Base-by-base conservation (phyloP, 2,329 filamentous ascomycete species). In the Corynespora cassiicola region DNA sequence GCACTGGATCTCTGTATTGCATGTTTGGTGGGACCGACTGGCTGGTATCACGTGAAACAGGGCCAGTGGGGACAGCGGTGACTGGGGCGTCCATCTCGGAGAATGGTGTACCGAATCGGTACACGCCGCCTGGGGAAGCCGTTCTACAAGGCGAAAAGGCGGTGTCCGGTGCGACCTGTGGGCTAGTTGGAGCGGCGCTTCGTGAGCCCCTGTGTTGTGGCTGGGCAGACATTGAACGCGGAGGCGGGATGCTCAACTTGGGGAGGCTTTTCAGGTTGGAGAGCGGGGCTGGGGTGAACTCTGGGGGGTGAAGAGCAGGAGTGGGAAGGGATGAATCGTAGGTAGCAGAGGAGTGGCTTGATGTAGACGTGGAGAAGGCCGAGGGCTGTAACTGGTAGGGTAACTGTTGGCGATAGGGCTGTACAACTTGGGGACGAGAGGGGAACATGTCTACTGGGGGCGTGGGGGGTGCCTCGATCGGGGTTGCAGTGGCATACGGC, bases 21-120 rank as follows among this genome's bases (percentile, higher is more conserved):
- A 96, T 96, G 71, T 95, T 85, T 6, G 92, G 92, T 27, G 92
- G 92, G 0, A 96, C 92, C 5, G 91, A 96, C 68, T 96, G 90
- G 17, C 90, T 95, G 30, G 78, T 75, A 59, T 94, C 86, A 33
- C 92, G 86, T 28, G 86, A 78, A 20, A 95, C 76, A 6, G 88
- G 88, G 0, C 86, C 88, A 11, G 83, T 57, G 1, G 82, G 81
- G 27, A 91, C 75, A 3, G 85, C 80, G 1, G 88, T 94, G 42
- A 95, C 72, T 1, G 92, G 91, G 9, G 91, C 84, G 63, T 96
- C 92, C 77, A 92, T 86, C 61, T 95, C 90, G 2, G 91, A 95
- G 65, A 91, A 88, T 11, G 91, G 90, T 0, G 89, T 95, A n/a
- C 83, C 86, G 49, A 89, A 85, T 37, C 88, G 84, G 70, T 90